phyloP scores from a whole-genome alignment of 306 rosid species.

The Arachis hypogaea region DNA sequence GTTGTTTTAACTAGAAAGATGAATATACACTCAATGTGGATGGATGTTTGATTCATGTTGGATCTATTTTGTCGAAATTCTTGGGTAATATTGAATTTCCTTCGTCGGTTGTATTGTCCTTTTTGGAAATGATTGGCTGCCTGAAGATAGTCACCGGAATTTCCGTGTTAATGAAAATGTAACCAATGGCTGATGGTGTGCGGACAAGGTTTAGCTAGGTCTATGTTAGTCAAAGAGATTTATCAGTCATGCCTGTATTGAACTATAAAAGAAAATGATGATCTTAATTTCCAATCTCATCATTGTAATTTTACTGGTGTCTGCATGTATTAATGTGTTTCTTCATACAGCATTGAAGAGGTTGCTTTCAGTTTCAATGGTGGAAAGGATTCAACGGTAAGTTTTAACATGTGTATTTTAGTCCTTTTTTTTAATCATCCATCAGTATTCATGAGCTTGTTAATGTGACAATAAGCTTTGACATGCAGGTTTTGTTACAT shows the following conservation, averaged over 20 bases:
- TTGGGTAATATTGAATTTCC: constrained; percentile 20
- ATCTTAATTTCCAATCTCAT: constrained; percentile 15
- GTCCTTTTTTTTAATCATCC: constrained; percentile 6
- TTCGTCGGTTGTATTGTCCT: constrained; percentile 2
- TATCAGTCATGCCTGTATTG: constrained; percentile 14
- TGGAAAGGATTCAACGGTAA: constrained; percentile 97
- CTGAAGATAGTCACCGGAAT: constrained; percentile 15
- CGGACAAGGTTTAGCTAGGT: constrained; percentile 9
- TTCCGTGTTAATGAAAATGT: constrained; percentile 8
- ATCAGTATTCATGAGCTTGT: constrained; percentile 27
- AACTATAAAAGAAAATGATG: constrained; percentile 8
- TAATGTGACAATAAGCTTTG: constrained; percentile 40
- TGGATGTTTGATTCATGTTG: constrained; percentile 18
- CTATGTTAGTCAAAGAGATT: constrained; percentile 3
- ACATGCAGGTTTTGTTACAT: constrained; percentile 85
- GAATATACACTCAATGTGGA: constrained; percentile 29
- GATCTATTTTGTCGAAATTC: constrained; percentile 29
- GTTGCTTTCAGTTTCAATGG: constrained; percentile 97
- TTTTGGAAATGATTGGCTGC: constrained; percentile 22
- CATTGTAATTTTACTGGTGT: constrained; percentile 34
- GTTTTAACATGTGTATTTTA: constrained; percentile 41
- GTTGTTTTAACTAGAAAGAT: constrained; percentile 20
- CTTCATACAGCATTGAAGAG: constrained; percentile 73
- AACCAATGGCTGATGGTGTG: not conserved
- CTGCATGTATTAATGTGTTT: constrained; percentile 31